These are phyloP conservation scores for Rosa chinensis DNA, from an alignment of 306 rosid species.

Conservation along the genomic window DNA sequence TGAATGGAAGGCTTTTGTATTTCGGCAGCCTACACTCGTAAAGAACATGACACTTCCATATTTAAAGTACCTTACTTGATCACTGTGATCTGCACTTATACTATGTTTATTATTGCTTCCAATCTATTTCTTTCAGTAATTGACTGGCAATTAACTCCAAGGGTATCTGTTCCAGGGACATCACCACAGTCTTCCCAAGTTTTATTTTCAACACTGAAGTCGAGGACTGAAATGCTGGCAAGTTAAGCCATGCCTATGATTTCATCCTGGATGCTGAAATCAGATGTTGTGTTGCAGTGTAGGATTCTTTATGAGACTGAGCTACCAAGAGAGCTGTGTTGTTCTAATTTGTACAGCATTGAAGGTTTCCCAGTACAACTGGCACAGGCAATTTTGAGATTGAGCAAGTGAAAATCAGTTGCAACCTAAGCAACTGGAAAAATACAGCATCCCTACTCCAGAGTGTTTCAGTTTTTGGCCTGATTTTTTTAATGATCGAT, in stretches of 20 bases:
- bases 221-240: slow-evolving; percentile 39
- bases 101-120: background rate
- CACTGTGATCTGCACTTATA: background rate
- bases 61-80: slow-evolving; percentile 43
- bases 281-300: background rate
- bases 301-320: background rate
- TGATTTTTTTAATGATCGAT: background rate
- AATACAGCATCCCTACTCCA: background rate
- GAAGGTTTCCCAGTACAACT: background rate
- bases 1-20: slow-evolving; percentile 58
- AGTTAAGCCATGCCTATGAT: background rate
- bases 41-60: slow-evolving; percentile 63
- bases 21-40: slow-evolving; percentile 48
- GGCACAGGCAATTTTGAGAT: background rate
- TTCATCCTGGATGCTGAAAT: background rate
- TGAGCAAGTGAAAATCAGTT: background rate
- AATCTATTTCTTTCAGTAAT: background rate
- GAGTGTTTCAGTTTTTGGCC: background rate
- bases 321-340: background rate
- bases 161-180: slow-evolving; percentile 41
- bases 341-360: background rate
- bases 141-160: background rate
- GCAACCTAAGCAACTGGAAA: background rate
- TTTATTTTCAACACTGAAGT: slow-evolving; percentile 71
- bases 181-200: slow-evolving; percentile 65